Evolutionary conservation across 495 filamentous ascomycete genomes (phyloP).

Genomic region (Melanomma pulvis-pyrius): DNA sequence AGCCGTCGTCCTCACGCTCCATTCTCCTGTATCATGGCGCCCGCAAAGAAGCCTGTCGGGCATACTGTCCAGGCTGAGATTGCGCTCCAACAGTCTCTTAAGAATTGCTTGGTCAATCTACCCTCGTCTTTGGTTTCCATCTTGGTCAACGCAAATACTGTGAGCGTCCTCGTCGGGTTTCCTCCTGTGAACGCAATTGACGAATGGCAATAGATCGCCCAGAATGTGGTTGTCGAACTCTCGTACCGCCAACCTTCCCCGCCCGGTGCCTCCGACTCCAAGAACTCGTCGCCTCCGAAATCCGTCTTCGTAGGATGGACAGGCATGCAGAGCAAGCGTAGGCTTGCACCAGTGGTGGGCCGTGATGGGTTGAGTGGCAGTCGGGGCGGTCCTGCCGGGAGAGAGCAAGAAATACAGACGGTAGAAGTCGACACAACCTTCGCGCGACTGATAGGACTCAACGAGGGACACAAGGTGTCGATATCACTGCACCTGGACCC

Average conservation of each 20-base stretch:
- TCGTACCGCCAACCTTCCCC: conserved; percentile 45
- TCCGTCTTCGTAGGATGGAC: conserved; percentile 93
- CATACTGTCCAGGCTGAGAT: conserved; percentile 73
- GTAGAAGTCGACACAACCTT: conserved; percentile 92
- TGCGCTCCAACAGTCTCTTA: conserved; percentile 71
- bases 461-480: conserved; percentile 80
- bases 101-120: conserved; percentile 93
- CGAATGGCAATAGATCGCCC: conserved; percentile 63
- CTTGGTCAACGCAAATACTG: conserved; percentile 84
- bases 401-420: conserved; percentile 71
- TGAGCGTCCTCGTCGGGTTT: conserved; percentile 50
- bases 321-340: conserved; percentile 90
- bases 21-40: conserved; percentile 26
- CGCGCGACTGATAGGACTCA: conserved; percentile 76
- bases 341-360: conserved; percentile 69
- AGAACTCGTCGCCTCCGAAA: conserved; percentile 54
- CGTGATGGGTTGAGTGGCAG: conserved; percentile 68
- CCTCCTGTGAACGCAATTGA: neutral
- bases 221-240: conserved; percentile 95
- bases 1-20: neutral
- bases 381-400: conserved; percentile 52
- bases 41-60: conserved; percentile 56
- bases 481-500: conserved; percentile 83
- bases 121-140: conserved; percentile 80
- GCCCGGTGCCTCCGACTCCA: conserved; percentile 15